A percentile compares a stretch with the other conserved stretches of the same genome.
Conservation (phyloP, 1,284 basidiomycete species). For the Trametes polyzona region DNA sequence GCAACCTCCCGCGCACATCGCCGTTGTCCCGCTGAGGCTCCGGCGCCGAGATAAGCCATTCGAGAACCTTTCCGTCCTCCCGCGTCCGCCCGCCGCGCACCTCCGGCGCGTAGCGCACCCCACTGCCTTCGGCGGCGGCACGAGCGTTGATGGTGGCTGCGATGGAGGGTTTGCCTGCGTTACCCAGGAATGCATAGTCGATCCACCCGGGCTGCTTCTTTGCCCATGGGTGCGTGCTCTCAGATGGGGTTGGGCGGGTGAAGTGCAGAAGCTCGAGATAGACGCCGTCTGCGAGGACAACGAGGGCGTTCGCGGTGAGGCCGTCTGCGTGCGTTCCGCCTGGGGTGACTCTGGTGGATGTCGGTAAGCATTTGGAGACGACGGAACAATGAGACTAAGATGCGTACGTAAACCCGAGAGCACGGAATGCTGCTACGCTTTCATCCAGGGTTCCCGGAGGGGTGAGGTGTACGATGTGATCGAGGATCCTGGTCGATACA, state of each 20-base stretch:
- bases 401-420: conserved; percentile 64
- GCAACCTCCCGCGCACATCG: conserved; percentile 43
- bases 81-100: conserved; percentile 53
- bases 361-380: not conserved
- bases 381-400: conserved; percentile 20
- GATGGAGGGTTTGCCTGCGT: conserved; percentile 42
- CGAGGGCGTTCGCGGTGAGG: conserved; percentile 63
- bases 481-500: conserved; percentile 52
- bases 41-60: conserved; percentile 60
- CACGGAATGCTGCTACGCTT: conserved; percentile 54
- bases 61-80: conserved; percentile 53
- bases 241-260: conserved; percentile 51
- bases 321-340: conserved; percentile 69
- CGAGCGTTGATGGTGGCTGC: conserved; percentile 58
- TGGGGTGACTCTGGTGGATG: conserved; percentile 51
- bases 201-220: conserved; percentile 61
- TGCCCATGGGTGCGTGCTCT: conserved; percentile 58
- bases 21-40: not conserved
- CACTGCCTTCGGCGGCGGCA: conserved; percentile 40
- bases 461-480: conserved; percentile 72
- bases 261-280: conserved; percentile 75
- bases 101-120: conserved; percentile 47
- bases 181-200: conserved; percentile 64
- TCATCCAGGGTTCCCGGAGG: conserved; percentile 59
- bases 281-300: conserved; percentile 61